Conservation (phyloP, 1,139 yeast genomes). For the Magnusiomyces fungicola region DNA sequence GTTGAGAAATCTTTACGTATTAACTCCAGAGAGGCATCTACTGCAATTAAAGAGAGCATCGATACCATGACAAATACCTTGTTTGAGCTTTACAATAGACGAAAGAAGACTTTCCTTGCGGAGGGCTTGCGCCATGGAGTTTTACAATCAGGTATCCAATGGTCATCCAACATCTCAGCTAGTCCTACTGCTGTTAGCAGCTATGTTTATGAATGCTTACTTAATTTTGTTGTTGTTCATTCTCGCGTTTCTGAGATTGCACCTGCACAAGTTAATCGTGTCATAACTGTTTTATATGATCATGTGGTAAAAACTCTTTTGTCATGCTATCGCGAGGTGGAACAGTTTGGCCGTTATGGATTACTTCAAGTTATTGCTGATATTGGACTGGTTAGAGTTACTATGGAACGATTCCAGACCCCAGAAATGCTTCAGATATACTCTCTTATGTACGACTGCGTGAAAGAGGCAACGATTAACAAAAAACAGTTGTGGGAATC, state of each 20-base stretch:
- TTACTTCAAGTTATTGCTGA: slow-evolving; percentile 36
- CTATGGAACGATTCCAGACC: slow-evolving; percentile 28
- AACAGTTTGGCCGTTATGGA: slow-evolving; percentile 33
- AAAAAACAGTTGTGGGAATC: slow-evolving; percentile 25
- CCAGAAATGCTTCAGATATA: slow-evolving; percentile 28
- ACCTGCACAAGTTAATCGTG: slow-evolving; percentile 38
- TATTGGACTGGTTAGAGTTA: slow-evolving; percentile 33
- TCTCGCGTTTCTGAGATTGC: slow-evolving; percentile 45
- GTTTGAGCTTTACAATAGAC: slow-evolving; percentile 44
- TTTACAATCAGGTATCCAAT: slow-evolving; percentile 34
- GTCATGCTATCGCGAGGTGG: slow-evolving; percentile 38
- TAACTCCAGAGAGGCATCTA: slow-evolving; percentile 34
- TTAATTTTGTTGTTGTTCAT: slow-evolving; percentile 47
- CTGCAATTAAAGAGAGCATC: slow-evolving; percentile 39
- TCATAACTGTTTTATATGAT: slow-evolving; percentile 41
- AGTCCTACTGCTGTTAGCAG: slow-evolving; percentile 34
- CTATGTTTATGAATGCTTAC: slow-evolving; percentile 46
- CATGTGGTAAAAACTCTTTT: slow-evolving; percentile 41
- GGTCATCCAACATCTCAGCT: slow-evolving; percentile 35
- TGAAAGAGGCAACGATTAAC: slow-evolving; percentile 22
- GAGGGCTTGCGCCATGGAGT: slow-evolving; percentile 45
- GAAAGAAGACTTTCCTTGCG: slow-evolving; percentile 43
- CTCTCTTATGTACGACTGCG: slow-evolving; percentile 27
- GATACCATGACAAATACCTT: slow-evolving; percentile 46
- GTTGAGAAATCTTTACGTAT: slow-evolving; percentile 46